Conservation (phyloP, 108 stramenopile species). For the Mediolabrus comicus region DNA sequence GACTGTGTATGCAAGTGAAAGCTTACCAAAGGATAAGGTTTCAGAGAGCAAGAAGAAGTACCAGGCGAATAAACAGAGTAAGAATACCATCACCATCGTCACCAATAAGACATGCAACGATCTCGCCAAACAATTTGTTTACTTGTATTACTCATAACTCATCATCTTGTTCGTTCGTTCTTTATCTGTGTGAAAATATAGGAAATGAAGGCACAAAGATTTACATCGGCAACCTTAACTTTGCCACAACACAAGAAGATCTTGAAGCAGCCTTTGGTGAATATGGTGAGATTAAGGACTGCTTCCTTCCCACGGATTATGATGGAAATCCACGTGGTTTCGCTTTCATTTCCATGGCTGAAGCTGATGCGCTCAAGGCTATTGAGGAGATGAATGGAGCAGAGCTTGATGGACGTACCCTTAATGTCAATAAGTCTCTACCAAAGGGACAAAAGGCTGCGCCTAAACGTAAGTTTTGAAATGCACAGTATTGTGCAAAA, state of each 20-base stretch:
- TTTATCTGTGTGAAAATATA: background rate
- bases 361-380: constrained; percentile 76
- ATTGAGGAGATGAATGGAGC: constrained; percentile 84
- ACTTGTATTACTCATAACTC: background rate
- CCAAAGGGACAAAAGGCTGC: constrained; percentile 74
- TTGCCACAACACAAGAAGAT: constrained; percentile 62
- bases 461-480: constrained; percentile 25
- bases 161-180: background rate
- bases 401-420: constrained; percentile 83
- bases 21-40: constrained; percentile 63
- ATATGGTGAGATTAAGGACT: constrained; percentile 73
- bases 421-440: constrained; percentile 89
- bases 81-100: no score
- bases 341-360: constrained; percentile 77
- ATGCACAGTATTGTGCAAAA: background rate
- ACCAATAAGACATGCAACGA: no score
- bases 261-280: constrained; percentile 64
- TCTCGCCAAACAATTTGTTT: background rate
- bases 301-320: constrained; percentile 75
- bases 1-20: constrained; percentile 63
- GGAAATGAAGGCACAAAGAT: constrained; percentile 52
- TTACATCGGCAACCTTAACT: constrained; percentile 82
- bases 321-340: constrained; percentile 85
- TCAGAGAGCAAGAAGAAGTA: constrained; percentile 24
- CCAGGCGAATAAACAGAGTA: constrained; percentile 12